These are phyloP conservation scores for Pyrenophora seminiperda DNA, from an alignment of 2,329 filamentous ascomycete genomes.

Conservation along the genomic window DNA sequence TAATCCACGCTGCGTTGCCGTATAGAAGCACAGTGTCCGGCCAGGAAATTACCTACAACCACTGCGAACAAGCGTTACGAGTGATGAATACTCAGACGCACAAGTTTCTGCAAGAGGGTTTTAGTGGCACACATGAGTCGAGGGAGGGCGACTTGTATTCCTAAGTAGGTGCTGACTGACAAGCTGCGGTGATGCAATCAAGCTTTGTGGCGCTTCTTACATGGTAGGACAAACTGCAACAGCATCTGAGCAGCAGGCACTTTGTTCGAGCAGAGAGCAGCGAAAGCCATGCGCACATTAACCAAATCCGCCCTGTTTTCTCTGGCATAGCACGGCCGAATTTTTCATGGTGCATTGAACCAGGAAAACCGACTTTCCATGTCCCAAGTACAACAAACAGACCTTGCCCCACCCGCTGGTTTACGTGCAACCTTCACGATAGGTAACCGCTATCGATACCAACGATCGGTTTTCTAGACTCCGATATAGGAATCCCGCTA, in stretches of 20 bases:
- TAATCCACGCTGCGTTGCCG: slow-evolving; percentile 4
- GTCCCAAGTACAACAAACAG: slow-evolving; percentile 5
- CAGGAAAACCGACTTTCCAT: neutral
- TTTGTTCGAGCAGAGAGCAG: slow-evolving; percentile 2
- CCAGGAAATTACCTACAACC: slow-evolving; percentile 11
- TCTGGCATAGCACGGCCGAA: neutral
- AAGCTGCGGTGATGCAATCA: slow-evolving; percentile 32
- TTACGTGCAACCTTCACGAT: slow-evolving; percentile 10
- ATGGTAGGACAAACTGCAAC: slow-evolving; percentile 17
- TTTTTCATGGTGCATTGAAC: neutral
- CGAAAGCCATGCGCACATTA: neutral
- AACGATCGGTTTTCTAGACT: neutral
- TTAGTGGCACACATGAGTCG: neutral
- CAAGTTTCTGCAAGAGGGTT: slow-evolving; percentile 1
- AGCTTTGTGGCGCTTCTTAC: slow-evolving; percentile 45
- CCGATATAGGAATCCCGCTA: neutral
- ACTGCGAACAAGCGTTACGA: slow-evolving; percentile 15
- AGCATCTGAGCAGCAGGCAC: slow-evolving; percentile 9
- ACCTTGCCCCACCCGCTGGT: slow-evolving; percentile 1
- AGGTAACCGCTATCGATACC: slow-evolving; percentile 6
- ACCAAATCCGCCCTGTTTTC: neutral
- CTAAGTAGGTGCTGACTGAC: slow-evolving; percentile 25
- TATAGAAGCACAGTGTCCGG: slow-evolving; percentile 12
- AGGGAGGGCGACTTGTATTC: neutral
- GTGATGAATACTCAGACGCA: slow-evolving; percentile 14